Evolutionary conservation across 2,329 filamentous ascomycete genomes (phyloP), one percentile per base, ranked within the genome.

Genomic region (Pyricularia sp.): DNA sequence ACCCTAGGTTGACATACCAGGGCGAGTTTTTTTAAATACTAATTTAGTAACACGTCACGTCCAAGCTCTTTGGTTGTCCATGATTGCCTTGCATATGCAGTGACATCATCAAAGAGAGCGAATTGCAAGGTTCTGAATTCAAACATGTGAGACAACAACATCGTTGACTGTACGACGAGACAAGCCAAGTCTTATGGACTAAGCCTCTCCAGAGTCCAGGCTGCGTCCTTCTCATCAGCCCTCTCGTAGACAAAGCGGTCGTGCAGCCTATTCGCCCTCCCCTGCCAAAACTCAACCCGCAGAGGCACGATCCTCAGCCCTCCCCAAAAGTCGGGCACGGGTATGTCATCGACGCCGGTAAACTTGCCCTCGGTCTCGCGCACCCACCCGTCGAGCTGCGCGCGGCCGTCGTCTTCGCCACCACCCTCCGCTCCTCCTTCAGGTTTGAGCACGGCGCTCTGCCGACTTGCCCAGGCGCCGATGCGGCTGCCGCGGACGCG

Each of bases 201-300:
- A 77, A 94, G 77, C 74, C 92, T 88, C 74, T 92, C 85, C 73
- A 95, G 80, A 75, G 80, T 85, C 91, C 91, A 94, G 73, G 79
- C 80, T 23, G 79, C 80, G 68, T 80, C 78, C 23, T 73, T 78
- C 12, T 73, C 78, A 68, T 81, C 82, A 66, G 86, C 84, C 77
- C 86, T 88, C 69, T 88, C 87, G 80, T 97, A 98, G 71, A 89
- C 86, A 78, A 99, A 98, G 28, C 95, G 90, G 83, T 99, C 95
- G 80, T 99, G 95, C 78, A 99, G 81, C 70, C 95, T 85, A 80
- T 90, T 97, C 76, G 92, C 86, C 74, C 95, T 86, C 2, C 95
- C 95, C 83, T 97, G 94, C 88, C 95, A 99, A 78, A 99, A 99
- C 84, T 99, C 95, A 66, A 99, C 85, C 74, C 88, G 87, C 76